Conservation (phyloP, 106 monocot species). For the Acorus calamus region DNA sequence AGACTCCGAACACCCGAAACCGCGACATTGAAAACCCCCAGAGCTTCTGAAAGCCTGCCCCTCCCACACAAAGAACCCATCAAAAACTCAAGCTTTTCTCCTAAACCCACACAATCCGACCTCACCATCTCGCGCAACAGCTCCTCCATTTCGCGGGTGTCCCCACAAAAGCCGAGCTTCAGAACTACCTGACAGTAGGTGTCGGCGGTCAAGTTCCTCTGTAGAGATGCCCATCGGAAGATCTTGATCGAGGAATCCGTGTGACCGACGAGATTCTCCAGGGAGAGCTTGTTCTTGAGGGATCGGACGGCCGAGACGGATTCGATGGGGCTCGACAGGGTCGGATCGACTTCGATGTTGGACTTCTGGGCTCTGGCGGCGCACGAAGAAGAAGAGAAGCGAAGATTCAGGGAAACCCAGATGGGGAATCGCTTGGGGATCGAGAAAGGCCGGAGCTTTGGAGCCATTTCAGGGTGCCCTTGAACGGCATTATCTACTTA, state of each 20-base stretch:
- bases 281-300: conserved; percentile 26
- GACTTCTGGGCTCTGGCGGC: conserved; percentile 1
- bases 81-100: conserved; percentile 11
- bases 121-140: conserved; percentile 43
- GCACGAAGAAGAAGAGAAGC: conserved; percentile 6
- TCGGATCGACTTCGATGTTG: neutral
- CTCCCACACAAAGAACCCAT: conserved; percentile 20
- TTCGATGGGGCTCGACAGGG: neutral
- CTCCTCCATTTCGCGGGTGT: conserved; percentile 21
- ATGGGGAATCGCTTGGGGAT: conserved; percentile 5
- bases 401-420: conserved; percentile 5
- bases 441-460: conserved; percentile 16
- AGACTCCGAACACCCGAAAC: conserved; percentile 10
- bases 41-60: conserved; percentile 14
- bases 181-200: conserved; percentile 13
- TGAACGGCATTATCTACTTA: conserved; percentile 7
- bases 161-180: conserved; percentile 18
- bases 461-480: conserved; percentile 4
- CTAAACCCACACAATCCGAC: conserved; percentile 9
- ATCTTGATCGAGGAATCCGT: conserved; percentile 9
- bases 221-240: conserved; percentile 30
- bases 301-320: conserved; percentile 8
- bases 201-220: conserved; percentile 20
- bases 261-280: conserved; percentile 12
- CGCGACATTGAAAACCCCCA: conserved; percentile 32